Percentiles rank a stretch among this genome's conserved stretches.
phyloP scores from a whole-genome alignment of 139 green algal species.

The Zygnema circumcarinatum region DNA sequence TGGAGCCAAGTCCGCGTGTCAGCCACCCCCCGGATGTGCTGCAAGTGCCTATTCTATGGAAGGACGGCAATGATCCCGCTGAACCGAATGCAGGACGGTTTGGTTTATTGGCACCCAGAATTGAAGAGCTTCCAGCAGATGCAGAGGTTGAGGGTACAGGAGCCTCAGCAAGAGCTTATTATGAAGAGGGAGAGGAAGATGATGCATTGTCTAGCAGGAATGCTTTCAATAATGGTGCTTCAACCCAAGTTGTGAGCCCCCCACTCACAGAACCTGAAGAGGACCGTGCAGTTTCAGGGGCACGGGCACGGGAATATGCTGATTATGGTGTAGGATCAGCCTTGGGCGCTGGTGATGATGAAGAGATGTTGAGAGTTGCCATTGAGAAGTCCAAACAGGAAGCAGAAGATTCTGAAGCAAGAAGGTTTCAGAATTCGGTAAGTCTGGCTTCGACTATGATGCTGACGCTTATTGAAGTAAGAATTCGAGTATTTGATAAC shows the following conservation, averaged over 20 bases:
- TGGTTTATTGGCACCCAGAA: not conserved
- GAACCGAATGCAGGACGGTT: not conserved
- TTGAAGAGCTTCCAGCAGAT: slow-evolving; percentile 18
- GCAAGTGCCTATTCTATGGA: not conserved
- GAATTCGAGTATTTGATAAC: not conserved
- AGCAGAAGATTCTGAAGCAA: not conserved
- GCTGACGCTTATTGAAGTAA: not conserved
- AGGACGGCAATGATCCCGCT: not conserved
- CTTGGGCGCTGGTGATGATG: not conserved
- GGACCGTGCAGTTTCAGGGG: not conserved
- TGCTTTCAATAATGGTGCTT: not conserved
- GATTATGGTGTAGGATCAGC: not conserved
- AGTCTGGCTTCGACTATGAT: not conserved
- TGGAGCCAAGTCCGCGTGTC: not conserved
- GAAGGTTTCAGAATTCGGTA: not conserved
- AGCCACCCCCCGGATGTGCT: not conserved
- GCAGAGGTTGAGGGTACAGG: not conserved
- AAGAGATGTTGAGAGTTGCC: slow-evolving; percentile 17
- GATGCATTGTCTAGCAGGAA: not conserved
- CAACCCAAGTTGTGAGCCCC: not conserved
- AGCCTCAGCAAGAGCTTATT: not conserved
- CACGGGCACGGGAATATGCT: not conserved
- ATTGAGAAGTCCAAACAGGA: slow-evolving; percentile 18
- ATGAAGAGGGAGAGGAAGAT: not conserved
- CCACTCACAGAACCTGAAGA: not conserved